phyloP scores from a whole-genome alignment of 2,329 filamentous ascomycete genomes.

The Penicillium polonicum region DNA sequence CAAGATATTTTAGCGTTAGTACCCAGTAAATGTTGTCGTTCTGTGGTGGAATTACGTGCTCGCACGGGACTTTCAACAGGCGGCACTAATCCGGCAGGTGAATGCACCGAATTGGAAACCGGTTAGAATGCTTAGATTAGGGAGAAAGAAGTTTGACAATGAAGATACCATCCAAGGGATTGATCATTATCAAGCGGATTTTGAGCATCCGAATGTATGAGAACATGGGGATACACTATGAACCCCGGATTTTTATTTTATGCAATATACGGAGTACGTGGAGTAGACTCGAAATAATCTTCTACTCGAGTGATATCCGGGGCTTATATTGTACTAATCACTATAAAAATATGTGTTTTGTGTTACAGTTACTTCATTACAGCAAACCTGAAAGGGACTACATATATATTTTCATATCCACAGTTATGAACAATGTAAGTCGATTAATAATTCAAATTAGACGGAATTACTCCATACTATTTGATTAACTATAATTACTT shows the following conservation, averaged over 20 bases:
- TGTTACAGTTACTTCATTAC: background rate
- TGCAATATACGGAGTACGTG: background rate
- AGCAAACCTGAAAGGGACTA: background rate
- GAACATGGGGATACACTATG: background rate
- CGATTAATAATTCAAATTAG: background rate
- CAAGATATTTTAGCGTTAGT: background rate
- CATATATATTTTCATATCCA: too few relatives aligned
- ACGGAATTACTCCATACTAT: background rate
- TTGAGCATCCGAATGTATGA: background rate
- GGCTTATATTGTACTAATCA: background rate
- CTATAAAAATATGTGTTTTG: background rate
- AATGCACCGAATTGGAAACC: background rate
- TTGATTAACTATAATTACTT: background rate
- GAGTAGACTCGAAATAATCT: background rate
- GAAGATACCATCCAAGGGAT: too few relatives aligned
- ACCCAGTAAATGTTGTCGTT: constrained; percentile 26
- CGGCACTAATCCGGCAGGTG: background rate
- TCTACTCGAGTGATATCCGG: too few relatives aligned
- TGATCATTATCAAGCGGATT: background rate
- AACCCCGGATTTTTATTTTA: background rate
- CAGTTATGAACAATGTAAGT: background rate
- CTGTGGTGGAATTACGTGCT: constrained; percentile 34
- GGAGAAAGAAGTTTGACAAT: background rate
- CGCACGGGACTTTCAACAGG: constrained; percentile 19
- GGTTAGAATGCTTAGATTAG: background rate